phyloP scores from a whole-genome alignment of 2,329 filamentous ascomycete species.

The Aureobasidium uvarum region DNA sequence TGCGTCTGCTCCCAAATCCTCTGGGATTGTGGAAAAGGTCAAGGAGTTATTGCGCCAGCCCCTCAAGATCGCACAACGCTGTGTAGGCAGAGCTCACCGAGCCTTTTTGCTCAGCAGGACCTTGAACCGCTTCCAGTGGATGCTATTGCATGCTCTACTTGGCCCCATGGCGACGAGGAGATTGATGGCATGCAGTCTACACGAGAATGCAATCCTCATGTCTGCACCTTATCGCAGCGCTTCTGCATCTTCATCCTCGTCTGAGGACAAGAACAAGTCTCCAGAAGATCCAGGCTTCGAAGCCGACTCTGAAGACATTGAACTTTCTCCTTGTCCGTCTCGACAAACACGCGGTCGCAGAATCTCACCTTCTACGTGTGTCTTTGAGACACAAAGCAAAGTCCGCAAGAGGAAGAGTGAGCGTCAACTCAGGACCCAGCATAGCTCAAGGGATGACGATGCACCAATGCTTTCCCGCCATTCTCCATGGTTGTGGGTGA shows the following conservation, averaged over 20 bases:
- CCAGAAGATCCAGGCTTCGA: background rate
- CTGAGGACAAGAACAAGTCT: background rate
- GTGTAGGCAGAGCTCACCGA: conserved; percentile 35
- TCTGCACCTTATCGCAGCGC: background rate
- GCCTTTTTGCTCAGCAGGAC: conserved; percentile 35
- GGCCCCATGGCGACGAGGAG: conserved; percentile 41
- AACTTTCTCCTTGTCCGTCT: background rate
- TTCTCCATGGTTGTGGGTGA: conserved; percentile 47
- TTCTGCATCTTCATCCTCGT: background rate
- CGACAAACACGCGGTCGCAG: background rate
- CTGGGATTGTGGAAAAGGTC: background rate
- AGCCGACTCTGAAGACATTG: background rate
- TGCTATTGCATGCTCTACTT: conserved; percentile 36
- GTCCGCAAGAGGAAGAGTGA: background rate
- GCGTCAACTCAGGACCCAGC: background rate
- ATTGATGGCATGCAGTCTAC: conserved; percentile 30
- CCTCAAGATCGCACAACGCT: conserved; percentile 35
- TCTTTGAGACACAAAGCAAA: background rate
- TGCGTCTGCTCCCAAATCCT: background rate
- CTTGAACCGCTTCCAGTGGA: conserved; percentile 39
- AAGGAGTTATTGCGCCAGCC: conserved; percentile 34
- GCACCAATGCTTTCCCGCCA: conserved; percentile 30
- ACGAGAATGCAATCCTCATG: conserved; percentile 17
- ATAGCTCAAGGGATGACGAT: background rate
- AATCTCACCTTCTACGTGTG: background rate